Conservation (phyloP, 345 rosid species). For the Gossypium herbaceum region DNA sequence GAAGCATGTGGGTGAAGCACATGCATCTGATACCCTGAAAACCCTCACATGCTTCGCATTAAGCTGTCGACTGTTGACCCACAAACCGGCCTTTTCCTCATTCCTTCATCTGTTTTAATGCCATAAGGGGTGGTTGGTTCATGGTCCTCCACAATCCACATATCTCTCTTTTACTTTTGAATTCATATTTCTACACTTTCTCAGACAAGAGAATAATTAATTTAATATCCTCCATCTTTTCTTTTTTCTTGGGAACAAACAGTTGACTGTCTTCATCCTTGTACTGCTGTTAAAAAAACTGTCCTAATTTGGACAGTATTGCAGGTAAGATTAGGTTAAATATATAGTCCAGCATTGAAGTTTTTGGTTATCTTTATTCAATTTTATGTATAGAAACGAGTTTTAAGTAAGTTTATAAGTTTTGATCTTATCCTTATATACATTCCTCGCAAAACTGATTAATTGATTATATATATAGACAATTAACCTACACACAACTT, state of each 20-base stretch:
- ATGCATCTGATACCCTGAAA: slow-evolving; percentile 1
- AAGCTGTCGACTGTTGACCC: not conserved
- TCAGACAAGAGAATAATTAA: not conserved
- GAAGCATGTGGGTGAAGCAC: slow-evolving; percentile 10
- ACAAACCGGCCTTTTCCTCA: not conserved
- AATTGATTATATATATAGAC: no score
- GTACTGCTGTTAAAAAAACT: not conserved
- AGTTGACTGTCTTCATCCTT: not conserved
- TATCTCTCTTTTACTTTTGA: not conserved
- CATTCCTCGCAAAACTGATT: no score
- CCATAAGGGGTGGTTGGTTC: not conserved
- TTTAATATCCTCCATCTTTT: not conserved
- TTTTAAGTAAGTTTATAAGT: no score
- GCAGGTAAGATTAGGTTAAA: not conserved
- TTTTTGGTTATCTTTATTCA: no score
- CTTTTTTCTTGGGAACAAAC: not conserved
- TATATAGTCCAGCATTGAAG: not conserved
- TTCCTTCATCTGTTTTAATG: not conserved
- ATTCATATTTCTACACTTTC: not conserved
- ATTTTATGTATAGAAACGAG: no score
- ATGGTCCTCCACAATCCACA: slow-evolving; percentile 9
- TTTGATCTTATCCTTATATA: no score
- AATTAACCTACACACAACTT: no score
- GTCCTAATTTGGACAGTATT: not conserved
- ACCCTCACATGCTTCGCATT: slow-evolving; percentile 6